Evolutionary conservation across 805 yeast species (phyloP).

Genomic region (Yarrowia divulgata): DNA sequence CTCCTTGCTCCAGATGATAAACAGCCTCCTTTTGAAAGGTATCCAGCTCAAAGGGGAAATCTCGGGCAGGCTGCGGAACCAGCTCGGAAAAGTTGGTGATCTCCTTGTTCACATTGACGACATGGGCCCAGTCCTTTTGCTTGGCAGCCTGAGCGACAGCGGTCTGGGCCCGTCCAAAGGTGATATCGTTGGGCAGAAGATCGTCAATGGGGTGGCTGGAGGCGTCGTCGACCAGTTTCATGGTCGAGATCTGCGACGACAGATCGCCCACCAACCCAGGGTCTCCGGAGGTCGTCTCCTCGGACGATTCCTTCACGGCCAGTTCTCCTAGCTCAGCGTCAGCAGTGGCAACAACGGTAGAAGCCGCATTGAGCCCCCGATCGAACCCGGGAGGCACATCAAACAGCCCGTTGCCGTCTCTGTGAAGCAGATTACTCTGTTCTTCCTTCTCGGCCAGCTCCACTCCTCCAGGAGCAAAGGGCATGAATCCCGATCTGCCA

Average conservation of each 20-base stretch:
- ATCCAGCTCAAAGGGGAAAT: conserved; percentile 95
- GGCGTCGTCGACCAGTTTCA: background rate
- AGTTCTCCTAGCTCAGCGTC: conserved; percentile 17
- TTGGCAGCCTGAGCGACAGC: conserved; percentile 42
- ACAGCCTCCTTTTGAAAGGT: conserved; percentile 97
- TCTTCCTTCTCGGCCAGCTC: conserved; percentile 47
- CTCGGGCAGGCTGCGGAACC: conserved; percentile 91
- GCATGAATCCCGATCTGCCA: conserved; percentile 78
- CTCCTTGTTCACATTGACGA: conserved; percentile 83
- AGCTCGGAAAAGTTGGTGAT: conserved; percentile 85
- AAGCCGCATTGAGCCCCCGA: conserved; percentile 64
- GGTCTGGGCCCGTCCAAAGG: conserved; percentile 55
- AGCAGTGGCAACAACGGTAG: conserved; percentile 22
- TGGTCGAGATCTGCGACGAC: conserved; percentile 1
- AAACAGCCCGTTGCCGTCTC: conserved; percentile 76
- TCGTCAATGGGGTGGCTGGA: conserved; percentile 52
- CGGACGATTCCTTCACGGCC: conserved; percentile 51
- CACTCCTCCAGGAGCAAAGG: conserved; percentile 94
- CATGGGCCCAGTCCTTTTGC: conserved; percentile 88
- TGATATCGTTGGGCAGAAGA: conserved; percentile 59
- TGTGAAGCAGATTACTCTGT: conserved; percentile 56
- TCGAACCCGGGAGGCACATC: conserved; percentile 83
- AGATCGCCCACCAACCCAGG: conserved; percentile 37
- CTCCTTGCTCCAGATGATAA: conserved; percentile 95
- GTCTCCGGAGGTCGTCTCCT: conserved; percentile 42